These are phyloP conservation scores for Nemania sp. DNA, from an alignment of 2,329 filamentous ascomycete genomes.

Conservation along the genomic window DNA sequence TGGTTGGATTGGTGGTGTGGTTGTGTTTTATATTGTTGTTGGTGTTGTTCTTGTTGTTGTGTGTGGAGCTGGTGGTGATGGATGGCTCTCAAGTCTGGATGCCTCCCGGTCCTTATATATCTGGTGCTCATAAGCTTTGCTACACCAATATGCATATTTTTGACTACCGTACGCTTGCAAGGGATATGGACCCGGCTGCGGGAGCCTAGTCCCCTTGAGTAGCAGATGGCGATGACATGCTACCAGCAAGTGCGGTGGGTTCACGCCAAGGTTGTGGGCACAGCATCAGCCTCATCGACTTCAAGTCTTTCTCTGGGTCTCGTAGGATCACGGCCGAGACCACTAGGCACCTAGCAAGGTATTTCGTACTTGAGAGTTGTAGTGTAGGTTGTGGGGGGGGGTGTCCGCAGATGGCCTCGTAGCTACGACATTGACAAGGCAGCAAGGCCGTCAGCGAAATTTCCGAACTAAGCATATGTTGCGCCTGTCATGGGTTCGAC, in stretches of 20 bases:
- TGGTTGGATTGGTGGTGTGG: not conserved
- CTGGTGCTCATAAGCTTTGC: constrained; percentile 13
- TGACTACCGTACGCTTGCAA: constrained; percentile 8
- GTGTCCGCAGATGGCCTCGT: constrained; percentile 5
- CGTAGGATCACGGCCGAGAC: constrained; percentile 21
- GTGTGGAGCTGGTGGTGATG: constrained; percentile 35
- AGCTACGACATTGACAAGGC: constrained; percentile 13
- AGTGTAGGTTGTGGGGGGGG: no score
- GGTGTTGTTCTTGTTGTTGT: constrained; percentile 8
- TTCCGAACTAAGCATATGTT: constrained; percentile 23
- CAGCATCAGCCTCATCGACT: constrained; percentile 25
- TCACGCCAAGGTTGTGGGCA: constrained; percentile 19
- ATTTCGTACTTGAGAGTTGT: not conserved
- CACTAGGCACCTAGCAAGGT: constrained; percentile 1
- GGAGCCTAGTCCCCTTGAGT: constrained; percentile 19
- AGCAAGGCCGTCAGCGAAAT: constrained; percentile 19
- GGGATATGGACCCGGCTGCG: constrained; percentile 23
- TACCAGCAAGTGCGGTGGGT: constrained; percentile 19
- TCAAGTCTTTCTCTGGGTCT: not conserved
- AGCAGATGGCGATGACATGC: constrained; percentile 20
- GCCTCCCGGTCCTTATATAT: constrained; percentile 27
- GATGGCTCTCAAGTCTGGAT: constrained; percentile 18
- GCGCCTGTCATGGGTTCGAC: constrained; percentile 15
- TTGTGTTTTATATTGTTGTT: constrained; percentile 12
- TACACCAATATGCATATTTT: constrained; percentile 16